Evolutionary conservation across 2,329 filamentous ascomycete genomes (phyloP).

Genomic region (Cryphonectria japonica): DNA sequence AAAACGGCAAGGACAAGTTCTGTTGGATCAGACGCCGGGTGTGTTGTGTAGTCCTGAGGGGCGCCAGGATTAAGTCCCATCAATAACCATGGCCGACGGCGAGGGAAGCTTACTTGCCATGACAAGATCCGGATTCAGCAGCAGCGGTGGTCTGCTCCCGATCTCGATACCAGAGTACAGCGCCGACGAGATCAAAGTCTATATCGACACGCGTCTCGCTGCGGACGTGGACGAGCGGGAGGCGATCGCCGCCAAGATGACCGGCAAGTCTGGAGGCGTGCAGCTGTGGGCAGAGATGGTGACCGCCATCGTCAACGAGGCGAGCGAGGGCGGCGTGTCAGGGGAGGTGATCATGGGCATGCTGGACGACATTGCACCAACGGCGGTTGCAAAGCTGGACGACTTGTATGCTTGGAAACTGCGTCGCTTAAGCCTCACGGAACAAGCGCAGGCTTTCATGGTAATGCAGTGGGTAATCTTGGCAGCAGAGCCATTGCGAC

Average conservation of each 20-base stretch:
- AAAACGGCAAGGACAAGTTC: not conserved
- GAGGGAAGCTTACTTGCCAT: conserved; percentile 19
- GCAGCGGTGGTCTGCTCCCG: conserved; percentile 33
- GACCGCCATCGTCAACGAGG: conserved; percentile 42
- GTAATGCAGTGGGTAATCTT: conserved; percentile 43
- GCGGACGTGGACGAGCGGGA: conserved; percentile 40
- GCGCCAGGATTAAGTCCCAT: conserved; percentile 19
- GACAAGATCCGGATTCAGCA: conserved; percentile 31
- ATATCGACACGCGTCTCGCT: conserved; percentile 38
- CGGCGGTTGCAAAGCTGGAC: conserved; percentile 30
- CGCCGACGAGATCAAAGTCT: conserved; percentile 38
- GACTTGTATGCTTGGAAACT: conserved; percentile 43
- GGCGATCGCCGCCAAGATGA: conserved; percentile 35
- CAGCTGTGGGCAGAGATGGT: conserved; percentile 43
- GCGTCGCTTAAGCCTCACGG: conserved; percentile 36
- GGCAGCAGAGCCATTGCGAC: conserved; percentile 38
- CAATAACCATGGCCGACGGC: not conserved
- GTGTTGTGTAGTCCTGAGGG: conserved; percentile 31
- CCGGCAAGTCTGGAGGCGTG: conserved; percentile 36
- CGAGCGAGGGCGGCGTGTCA: conserved; percentile 40
- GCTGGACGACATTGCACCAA: conserved; percentile 28
- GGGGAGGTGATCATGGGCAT: conserved; percentile 36
- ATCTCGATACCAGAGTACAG: conserved; percentile 39
- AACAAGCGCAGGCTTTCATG: conserved; percentile 37
- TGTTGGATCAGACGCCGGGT: conserved; percentile 34